Evolutionary conservation across 345 rosid genomes (phyloP), one percentile per base, ranked within the genome.

Genomic region (Eucalyptus victrix): DNA sequence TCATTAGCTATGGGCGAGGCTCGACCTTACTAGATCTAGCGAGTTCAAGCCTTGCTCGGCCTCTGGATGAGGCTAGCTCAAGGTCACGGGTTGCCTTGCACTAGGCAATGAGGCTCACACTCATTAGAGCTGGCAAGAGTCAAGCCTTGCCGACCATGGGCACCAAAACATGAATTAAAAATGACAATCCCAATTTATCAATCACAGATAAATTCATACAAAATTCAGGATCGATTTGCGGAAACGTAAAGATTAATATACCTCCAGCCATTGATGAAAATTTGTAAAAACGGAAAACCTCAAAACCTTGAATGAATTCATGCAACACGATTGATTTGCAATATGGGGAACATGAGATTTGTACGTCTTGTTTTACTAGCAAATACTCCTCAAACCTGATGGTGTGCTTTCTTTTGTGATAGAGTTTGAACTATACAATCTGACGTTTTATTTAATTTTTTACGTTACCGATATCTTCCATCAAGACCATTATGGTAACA

Each of bases 401-500:
- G 2, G 23, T 53, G 2, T 53, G 56, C 1, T 53, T 53, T 53
- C 0, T 53, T 0, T 53, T 0, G 2, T 53, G 10, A 53, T 53
- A 53, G 0, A 0, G 4, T 53, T 53, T 53, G 10, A 53, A 53
- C 2, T 53, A 53, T 0, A 53, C 2, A 1, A 53, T 0, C 0
- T 19, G 0, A 18, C 1, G 1, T 53, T 53, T 19, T 53, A 3
- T 53, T 53, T 0, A 0, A 0, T 53, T 53, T 53, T 0, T 53
- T 53, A 7, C 1, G 1, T 7, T 53, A 19, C 56, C 56, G 0
- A 19, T 0, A 53, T 53, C 24, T 53, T 53, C 24, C 56, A 53
- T 53, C 24, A 51, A 51, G 21, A 51, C 2, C 21, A 4, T 19
- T 18, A 53, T 19, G 56, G 1, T 53, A 18, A 53, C 2, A 53